Evolutionary conservation across 2,329 filamentous ascomycete genomes (phyloP), one percentile per base, ranked within the genome.

Genomic region (Diaporthe nobilis): DNA sequence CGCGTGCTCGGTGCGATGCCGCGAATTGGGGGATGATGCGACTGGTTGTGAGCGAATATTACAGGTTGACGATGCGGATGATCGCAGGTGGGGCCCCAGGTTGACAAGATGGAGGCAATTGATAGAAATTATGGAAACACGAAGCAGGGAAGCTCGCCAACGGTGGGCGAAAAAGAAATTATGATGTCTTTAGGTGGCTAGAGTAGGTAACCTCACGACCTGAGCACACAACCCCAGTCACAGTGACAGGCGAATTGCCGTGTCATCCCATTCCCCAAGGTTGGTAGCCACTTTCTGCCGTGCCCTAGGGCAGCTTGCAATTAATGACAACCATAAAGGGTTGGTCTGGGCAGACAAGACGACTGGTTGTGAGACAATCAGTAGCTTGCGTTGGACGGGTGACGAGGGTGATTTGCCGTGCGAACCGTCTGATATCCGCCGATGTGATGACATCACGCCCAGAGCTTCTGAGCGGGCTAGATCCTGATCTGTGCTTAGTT

Each of bases 371-470:
- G 63, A 37, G 61, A 51, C 44, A 44, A 47, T 25, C 6, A 25
- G 39, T 44, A 65, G 39, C 61, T 51, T 68, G 47, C 7, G 31
- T 22, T 12, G 65, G 22, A 39, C 47, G 17, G 44, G 65, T 22
- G 65, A 68, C 44, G 31, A 25, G 63, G 17, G 47, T 22, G 31
- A 1, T 60, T 12, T 60, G 58, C 65, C 47, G 47, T 53, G 7
- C 25, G 31, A 39, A 68, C 31, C 63, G 44, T 68, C 65, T 68
- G 47, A 28, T 55, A 5, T 42, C 31, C 34, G 9, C n/a, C n/a
- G 34, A 15, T 34, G 49, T 25, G 10, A 70, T 70, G 65, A 70
- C 49, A 55, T 70, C 65, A 70, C 65, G 65, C 65, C 65, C 34
- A 70, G 65, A 70, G 22, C 15, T 28, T 22, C 12, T 28, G 17